Conservation (phyloP, 2,329 filamentous ascomycete species). For the Aureobasidium sp. region DNA sequence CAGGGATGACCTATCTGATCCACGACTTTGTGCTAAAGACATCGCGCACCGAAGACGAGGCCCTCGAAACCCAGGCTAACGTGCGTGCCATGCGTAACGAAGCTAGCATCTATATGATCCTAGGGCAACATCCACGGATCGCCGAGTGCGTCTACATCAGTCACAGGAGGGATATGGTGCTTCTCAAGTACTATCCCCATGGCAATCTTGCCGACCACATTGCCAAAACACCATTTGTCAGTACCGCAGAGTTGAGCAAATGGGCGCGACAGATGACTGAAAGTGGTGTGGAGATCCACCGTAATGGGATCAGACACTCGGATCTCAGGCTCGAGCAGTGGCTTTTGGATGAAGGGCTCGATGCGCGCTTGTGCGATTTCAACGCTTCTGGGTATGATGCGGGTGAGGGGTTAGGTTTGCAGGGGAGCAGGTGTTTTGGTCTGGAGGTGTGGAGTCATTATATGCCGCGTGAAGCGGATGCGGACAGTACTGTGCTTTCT, state of each 20-base stretch:
- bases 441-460: slow-evolving; percentile 8
- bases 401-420: background rate
- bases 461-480: slow-evolving; percentile 6
- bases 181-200: background rate
- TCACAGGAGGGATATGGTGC: background rate
- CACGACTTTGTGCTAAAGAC: background rate
- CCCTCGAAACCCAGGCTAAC: background rate
- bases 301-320: slow-evolving; percentile 10
- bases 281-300: slow-evolving; percentile 9
- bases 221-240: background rate
- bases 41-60: background rate
- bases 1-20: background rate
- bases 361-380: slow-evolving; percentile 12
- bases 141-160: slow-evolving; percentile 11
- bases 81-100: slow-evolving; percentile 6
- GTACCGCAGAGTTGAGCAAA: background rate
- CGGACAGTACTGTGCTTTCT: slow-evolving; percentile 5
- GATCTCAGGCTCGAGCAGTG: slow-evolving; percentile 15
- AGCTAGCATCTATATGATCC: slow-evolving; percentile 13
- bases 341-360: background rate
- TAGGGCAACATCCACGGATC: slow-evolving; percentile 11
- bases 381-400: slow-evolving; percentile 6
- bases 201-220: background rate
- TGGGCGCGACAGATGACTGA: slow-evolving; percentile 15
- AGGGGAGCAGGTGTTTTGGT: background rate